These are phyloP conservation scores for Biancaea sappan DNA, from an alignment of 306 rosid species.

Conservation along the genomic window DNA sequence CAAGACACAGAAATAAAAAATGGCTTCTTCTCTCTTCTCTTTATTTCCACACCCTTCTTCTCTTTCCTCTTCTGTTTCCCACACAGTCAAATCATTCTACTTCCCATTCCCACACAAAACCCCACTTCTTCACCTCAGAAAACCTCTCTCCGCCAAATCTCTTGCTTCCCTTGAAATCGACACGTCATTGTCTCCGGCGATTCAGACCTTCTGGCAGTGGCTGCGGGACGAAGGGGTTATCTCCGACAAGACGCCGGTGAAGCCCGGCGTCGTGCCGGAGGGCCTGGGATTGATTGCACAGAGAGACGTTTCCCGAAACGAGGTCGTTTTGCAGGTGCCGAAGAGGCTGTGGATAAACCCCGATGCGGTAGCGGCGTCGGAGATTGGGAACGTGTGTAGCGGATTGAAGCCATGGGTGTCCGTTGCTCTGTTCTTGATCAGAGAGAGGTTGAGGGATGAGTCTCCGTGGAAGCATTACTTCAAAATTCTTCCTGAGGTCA, in stretches of 20 bases:
- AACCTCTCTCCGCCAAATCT: constrained; percentile 40
- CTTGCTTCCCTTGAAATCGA: constrained; percentile 53
- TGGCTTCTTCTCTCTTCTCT: constrained; percentile 43
- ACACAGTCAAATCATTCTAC: constrained; percentile 26
- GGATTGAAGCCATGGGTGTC: constrained; percentile 88
- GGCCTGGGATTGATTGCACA: constrained; percentile 78
- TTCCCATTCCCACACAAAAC: not conserved
- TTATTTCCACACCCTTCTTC: constrained; percentile 40
- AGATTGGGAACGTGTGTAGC: constrained; percentile 71
- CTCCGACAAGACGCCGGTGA: constrained; percentile 73
- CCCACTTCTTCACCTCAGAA: constrained; percentile 33
- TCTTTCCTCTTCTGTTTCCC: constrained; percentile 28
- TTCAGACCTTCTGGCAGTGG: constrained; percentile 89
- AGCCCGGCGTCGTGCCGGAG: constrained; percentile 71
- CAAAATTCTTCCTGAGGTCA: constrained; percentile 64
- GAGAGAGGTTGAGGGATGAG: constrained; percentile 66
- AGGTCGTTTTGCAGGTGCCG: constrained; percentile 90
- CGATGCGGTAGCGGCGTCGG: constrained; percentile 83
- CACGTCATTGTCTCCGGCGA: constrained; percentile 56
- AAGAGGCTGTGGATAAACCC: constrained; percentile 94
- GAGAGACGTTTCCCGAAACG: constrained; percentile 66
- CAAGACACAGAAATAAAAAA: constrained; percentile 36
- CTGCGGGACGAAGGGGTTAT: constrained; percentile 78
- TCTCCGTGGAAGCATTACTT: constrained; percentile 80
- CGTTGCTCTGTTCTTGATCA: constrained; percentile 74